Percentiles rank a stretch among this genome's conserved stretches.
phyloP scores from a whole-genome alignment of 2,329 filamentous ascomycete genomes.

The Paraconiothyrium brasiliense region DNA sequence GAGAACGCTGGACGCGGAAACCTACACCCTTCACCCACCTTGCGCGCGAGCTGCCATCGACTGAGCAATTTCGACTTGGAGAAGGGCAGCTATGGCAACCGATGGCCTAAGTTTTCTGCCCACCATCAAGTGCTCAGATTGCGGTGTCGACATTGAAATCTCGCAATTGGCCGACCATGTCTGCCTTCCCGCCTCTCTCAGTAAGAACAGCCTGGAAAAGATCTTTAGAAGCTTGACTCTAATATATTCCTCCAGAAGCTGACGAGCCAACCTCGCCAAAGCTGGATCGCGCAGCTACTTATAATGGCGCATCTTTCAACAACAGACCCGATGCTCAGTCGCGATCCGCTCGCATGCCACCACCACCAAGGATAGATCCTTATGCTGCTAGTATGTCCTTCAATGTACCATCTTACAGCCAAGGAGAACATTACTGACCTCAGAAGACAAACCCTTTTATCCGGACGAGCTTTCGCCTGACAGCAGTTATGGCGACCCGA shows the following conservation, averaged over 20 bases:
- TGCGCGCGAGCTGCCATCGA: conserved; percentile 20
- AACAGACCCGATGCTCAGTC: conserved; percentile 35
- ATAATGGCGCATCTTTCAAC: conserved; percentile 39
- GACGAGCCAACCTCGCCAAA: conserved; percentile 30
- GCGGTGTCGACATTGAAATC: conserved; percentile 75
- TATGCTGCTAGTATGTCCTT: conserved; percentile 65
- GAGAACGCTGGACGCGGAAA: conserved; percentile 29
- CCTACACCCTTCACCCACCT: conserved; percentile 8
- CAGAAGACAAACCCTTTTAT: conserved; percentile 48
- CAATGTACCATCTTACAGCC: neutral
- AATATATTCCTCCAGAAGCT: neutral
- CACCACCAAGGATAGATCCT: conserved; percentile 66
- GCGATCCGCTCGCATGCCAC: conserved; percentile 57
- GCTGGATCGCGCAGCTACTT: conserved; percentile 45
- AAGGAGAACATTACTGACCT: conserved; percentile 25
- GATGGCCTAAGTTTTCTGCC: conserved; percentile 44
- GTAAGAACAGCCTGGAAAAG: conserved; percentile 52
- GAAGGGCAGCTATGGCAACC: conserved; percentile 29
- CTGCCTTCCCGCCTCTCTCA: conserved; percentile 62
- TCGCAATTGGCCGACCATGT: conserved; percentile 86
- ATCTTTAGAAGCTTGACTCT: neutral
- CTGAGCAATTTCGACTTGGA: conserved; percentile 14
- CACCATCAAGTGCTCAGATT: conserved; percentile 52
- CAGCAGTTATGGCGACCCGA: conserved; percentile 39
- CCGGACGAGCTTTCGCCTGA: conserved; percentile 38